Evolutionary conservation across 768 basidiomycete genomes (phyloP).

Genomic region (Polyporus arcularius): DNA sequence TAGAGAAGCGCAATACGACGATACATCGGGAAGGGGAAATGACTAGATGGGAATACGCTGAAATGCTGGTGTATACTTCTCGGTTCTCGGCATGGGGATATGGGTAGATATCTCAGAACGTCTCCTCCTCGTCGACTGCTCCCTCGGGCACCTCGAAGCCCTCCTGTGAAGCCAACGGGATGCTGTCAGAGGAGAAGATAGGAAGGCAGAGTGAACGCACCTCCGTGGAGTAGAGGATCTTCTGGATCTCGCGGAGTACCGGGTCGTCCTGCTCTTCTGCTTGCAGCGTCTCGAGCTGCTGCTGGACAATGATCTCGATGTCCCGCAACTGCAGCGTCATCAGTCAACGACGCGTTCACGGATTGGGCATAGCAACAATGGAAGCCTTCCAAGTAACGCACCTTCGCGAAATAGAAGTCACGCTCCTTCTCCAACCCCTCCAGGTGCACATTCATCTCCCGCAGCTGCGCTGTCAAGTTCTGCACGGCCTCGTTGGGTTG

Average conservation of each 20-base stretch:
- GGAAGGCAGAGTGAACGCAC: slow-evolving; percentile 43
- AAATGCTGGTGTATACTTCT: slow-evolving; percentile 12
- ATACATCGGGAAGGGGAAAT: slow-evolving; percentile 7
- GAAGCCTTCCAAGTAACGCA: slow-evolving; percentile 34
- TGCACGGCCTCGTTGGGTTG: slow-evolving; percentile 68
- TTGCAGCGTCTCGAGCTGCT: slow-evolving; percentile 67
- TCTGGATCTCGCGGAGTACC: slow-evolving; percentile 78
- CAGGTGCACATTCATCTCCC: slow-evolving; percentile 78
- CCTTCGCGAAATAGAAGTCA: slow-evolving; percentile 99
- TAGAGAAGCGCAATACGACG: slow-evolving; percentile 3
- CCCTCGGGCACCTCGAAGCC: slow-evolving; percentile 89
- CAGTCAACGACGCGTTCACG: slow-evolving; percentile 6
- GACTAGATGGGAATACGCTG: slow-evolving; percentile 19
- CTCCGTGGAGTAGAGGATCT: slow-evolving; percentile 94
- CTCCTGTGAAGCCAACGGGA: slow-evolving; percentile 54
- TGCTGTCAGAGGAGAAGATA: slow-evolving; percentile 11
- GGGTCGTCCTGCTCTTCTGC: slow-evolving; percentile 56
- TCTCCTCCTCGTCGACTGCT: slow-evolving; percentile 79
- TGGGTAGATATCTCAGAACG: slow-evolving; percentile 46
- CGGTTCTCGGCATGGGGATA: background rate
- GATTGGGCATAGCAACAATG: background rate
- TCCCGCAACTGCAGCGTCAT: slow-evolving; percentile 74
- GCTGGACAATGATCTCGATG: slow-evolving; percentile 92
- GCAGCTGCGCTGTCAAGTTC: slow-evolving; percentile 72
- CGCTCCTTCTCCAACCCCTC: slow-evolving; percentile 96